Conservation (phyloP, 306 rosid species). For the Comarum palustre region DNA sequence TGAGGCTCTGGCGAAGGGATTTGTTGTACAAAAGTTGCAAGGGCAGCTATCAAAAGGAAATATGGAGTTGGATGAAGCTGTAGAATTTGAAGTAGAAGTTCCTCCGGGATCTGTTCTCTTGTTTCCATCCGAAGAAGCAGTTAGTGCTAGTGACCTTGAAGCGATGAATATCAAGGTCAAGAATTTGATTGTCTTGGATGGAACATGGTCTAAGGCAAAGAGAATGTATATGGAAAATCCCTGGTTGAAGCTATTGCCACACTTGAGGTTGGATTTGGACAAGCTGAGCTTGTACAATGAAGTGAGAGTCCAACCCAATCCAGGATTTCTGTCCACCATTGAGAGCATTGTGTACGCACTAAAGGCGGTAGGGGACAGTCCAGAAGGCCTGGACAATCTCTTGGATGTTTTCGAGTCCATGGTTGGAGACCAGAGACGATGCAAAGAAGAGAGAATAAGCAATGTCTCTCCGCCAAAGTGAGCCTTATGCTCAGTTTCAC, state of each 20-base stretch:
- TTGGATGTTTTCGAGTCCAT: slow-evolving; percentile 75
- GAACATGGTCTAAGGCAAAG: slow-evolving; percentile 93
- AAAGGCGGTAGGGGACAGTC: slow-evolving; percentile 52
- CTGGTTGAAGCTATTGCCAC: slow-evolving; percentile 75
- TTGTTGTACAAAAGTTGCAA: slow-evolving; percentile 57
- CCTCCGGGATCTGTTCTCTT: slow-evolving; percentile 64
- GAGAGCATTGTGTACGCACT: slow-evolving; percentile 79
- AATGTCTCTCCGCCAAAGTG: slow-evolving; percentile 11
- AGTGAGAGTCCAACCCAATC: slow-evolving; percentile 78
- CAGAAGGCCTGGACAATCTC: slow-evolving; percentile 58
- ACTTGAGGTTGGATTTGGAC: slow-evolving; percentile 65
- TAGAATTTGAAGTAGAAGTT: slow-evolving; percentile 66
- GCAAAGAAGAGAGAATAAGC: slow-evolving; percentile 67
- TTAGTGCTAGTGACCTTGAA: slow-evolving; percentile 32
- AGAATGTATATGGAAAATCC: slow-evolving; percentile 78
- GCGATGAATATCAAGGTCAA: slow-evolving; percentile 44
- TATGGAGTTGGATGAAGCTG: slow-evolving; percentile 40
- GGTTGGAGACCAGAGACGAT: slow-evolving; percentile 77
- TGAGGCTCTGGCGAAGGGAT: slow-evolving; percentile 62
- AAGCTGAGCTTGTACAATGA: slow-evolving; percentile 64
- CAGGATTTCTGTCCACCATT: slow-evolving; percentile 72
- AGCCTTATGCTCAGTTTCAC: slow-evolving; percentile 15
- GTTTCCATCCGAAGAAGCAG: slow-evolving; percentile 68
- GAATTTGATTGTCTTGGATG: slow-evolving; percentile 75
- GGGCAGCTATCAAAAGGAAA: slow-evolving; percentile 27